These are phyloP conservation scores for Puccinia horiana DNA, from an alignment of 1,284 basidiomycete species.

Conservation along the genomic window DNA sequence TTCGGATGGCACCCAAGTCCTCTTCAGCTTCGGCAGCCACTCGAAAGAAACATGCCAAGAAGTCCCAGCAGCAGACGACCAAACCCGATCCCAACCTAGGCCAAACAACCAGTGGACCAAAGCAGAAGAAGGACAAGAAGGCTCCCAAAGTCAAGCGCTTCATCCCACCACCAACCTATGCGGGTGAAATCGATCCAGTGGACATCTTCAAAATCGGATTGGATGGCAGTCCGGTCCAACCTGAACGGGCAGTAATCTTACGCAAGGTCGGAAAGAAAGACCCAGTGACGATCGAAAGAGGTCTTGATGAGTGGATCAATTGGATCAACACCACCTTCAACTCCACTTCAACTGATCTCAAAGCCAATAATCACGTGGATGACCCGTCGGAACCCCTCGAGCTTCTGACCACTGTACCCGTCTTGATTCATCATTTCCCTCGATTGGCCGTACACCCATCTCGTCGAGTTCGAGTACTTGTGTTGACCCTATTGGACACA, in stretches of 20 bases:
- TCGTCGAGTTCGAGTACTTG: constrained; percentile 28
- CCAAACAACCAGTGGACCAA: not conserved
- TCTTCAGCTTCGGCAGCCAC: constrained; percentile 49
- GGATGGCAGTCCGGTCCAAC: constrained; percentile 29
- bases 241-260: constrained; percentile 37
- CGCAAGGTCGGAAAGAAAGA: constrained; percentile 48
- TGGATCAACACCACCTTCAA: constrained; percentile 31
- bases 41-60: constrained; percentile 48
- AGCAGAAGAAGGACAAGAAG: constrained; percentile 41
- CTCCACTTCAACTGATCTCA: constrained; percentile 10
- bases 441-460: constrained; percentile 40
- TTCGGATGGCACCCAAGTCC: constrained; percentile 47
- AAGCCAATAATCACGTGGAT: not conserved
- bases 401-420: constrained; percentile 37
- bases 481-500: constrained; percentile 15
- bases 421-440: constrained; percentile 43
- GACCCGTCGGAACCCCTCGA: constrained; percentile 1
- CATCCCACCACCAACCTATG: constrained; percentile 44
- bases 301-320: constrained; percentile 44
- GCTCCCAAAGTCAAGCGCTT: constrained; percentile 44
- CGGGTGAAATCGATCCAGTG: constrained; percentile 46
- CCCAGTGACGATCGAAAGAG: constrained; percentile 47
- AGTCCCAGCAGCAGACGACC: constrained; percentile 7
- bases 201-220: constrained; percentile 46
- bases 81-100: constrained; percentile 11